phyloP scores from a whole-genome alignment of 495 filamentous ascomycete species.

The Usnea hakonensis region DNA sequence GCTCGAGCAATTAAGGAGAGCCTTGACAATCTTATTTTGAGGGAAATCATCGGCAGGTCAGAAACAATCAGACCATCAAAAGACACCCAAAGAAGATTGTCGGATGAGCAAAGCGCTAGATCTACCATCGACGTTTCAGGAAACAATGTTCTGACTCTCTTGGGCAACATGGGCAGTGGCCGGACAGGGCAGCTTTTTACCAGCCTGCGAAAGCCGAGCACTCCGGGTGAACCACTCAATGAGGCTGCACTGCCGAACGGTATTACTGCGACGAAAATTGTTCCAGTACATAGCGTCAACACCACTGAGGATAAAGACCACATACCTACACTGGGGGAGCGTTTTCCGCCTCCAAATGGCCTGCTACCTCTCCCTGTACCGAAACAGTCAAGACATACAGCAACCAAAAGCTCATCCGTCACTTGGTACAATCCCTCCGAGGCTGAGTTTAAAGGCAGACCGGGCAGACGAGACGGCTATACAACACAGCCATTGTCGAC shows the following conservation, averaged over 20 bases:
- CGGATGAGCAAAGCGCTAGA: neutral
- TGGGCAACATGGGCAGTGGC: slow-evolving; percentile 54
- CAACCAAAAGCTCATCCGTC: slow-evolving; percentile 51
- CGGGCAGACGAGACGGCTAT: slow-evolving; percentile 47
- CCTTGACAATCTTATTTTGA: slow-evolving; percentile 41
- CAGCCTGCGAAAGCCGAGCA: slow-evolving; percentile 59
- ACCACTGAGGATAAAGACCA: slow-evolving; percentile 34
- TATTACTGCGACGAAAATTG: slow-evolving; percentile 60
- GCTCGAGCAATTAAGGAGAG: slow-evolving; percentile 40
- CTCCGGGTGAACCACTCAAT: slow-evolving; percentile 40
- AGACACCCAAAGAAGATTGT: slow-evolving; percentile 9
- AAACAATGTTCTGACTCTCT: slow-evolving; percentile 58
- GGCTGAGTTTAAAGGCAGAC: slow-evolving; percentile 18
- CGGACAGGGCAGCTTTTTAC: slow-evolving; percentile 70
- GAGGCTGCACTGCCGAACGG: slow-evolving; percentile 65
- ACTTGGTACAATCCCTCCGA: slow-evolving; percentile 51
- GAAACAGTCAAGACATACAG: slow-evolving; percentile 53
- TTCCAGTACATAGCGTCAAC: slow-evolving; percentile 45
- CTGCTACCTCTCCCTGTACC: slow-evolving; percentile 65
- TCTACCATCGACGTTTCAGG: slow-evolving; percentile 15
- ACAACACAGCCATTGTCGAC: slow-evolving; percentile 48
- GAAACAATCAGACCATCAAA: slow-evolving; percentile 12
- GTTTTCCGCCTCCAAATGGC: slow-evolving; percentile 65
- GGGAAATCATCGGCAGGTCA: slow-evolving; percentile 34
- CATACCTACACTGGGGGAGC: slow-evolving; percentile 63